Evolutionary conservation across 2,329 filamentous ascomycete genomes (phyloP).

Genomic region (Cladosporium oxysporum): DNA sequence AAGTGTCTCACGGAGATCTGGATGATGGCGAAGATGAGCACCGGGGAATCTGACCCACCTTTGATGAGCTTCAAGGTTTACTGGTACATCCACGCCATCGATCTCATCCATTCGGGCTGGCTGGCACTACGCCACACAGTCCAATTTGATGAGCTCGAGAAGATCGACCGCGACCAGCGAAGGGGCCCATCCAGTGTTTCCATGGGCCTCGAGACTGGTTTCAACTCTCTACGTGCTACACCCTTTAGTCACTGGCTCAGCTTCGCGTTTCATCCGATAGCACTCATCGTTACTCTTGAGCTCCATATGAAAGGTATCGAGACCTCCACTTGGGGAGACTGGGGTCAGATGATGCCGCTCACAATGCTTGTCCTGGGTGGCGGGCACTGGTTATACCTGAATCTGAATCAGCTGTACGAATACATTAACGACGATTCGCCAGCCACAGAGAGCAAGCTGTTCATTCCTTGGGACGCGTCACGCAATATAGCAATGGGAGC

Average conservation of each 20-base stretch:
- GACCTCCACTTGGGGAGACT: neutral
- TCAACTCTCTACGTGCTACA: neutral
- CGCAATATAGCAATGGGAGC: neutral
- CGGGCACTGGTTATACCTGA: neutral
- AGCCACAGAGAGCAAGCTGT: neutral
- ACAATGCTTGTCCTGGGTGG: neutral
- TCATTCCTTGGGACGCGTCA: neutral
- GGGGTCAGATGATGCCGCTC: neutral
- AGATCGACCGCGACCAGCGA: neutral
- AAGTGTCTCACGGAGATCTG: neutral
- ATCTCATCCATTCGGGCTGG: neutral
- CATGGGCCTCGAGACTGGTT: neutral
- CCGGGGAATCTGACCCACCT: neutral
- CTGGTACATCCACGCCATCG: neutral
- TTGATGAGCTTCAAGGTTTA: neutral
- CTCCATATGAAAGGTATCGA: neutral
- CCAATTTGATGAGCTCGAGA: neutral
- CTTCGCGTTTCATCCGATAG: neutral
- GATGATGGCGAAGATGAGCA: neutral
- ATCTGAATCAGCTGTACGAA: neutral
- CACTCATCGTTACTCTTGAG: neutral
- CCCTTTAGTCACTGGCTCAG: neutral
- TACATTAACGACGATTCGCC: neutral
- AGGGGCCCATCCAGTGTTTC: too few species aligned
- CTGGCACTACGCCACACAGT: neutral